Evolutionary conservation across 371 early-diverging fungal genomes (phyloP), one percentile per base, ranked within the genome.

Genomic region (Actinomortierella ambigua): DNA sequence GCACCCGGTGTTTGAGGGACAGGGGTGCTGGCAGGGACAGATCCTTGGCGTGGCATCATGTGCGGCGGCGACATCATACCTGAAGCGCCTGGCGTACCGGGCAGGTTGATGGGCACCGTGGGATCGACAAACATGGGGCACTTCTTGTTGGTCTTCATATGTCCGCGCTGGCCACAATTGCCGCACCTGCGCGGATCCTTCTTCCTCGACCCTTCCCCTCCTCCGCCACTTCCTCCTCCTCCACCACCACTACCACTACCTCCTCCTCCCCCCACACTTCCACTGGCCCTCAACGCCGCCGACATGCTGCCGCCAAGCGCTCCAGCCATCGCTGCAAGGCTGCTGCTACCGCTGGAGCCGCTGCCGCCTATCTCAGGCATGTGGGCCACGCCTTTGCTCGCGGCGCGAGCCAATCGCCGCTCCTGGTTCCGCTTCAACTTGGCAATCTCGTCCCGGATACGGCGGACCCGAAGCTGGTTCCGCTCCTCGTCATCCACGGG

Each of bases 131-230:
- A 90, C 65, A 80, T 87, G 49, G 93, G 93, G 58, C 95, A 94
- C 53, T 85, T 90, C 53, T 89, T 88, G 75, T 93, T 94, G 4
- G 94, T 93, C 73, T 91, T 93, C 91, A 93, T 94, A 55, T 94
- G 95, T 18, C 95, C 95, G 14, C 88, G 69, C 62, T 88, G 83
- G 42, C 93, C 93, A 75, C 95, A 94, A 67, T 91, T 92, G 59
- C 93, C 90, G 70, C 94, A 94, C 23, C 84, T 81, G 28, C 91
- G 82, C n/a, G n/a, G n/a, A n/a, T n/a, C n/a, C n/a, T n/a, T n/a
- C n/a, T n/a, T n/a, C n/a, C n/a, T n/a, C n/a, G n/a, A n/a, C n/a
- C n/a, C n/a, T n/a, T n/a, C n/a, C n/a, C n/a, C n/a, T n/a, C n/a
- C n/a, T n/a, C n/a, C n/a, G n/a, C n/a, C n/a, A n/a, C n/a, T n/a